Evolutionary conservation across 208 protist genomes (phyloP), one percentile per base, ranked within the genome.

Genomic region (Novymonas esmeraldas): DNA sequence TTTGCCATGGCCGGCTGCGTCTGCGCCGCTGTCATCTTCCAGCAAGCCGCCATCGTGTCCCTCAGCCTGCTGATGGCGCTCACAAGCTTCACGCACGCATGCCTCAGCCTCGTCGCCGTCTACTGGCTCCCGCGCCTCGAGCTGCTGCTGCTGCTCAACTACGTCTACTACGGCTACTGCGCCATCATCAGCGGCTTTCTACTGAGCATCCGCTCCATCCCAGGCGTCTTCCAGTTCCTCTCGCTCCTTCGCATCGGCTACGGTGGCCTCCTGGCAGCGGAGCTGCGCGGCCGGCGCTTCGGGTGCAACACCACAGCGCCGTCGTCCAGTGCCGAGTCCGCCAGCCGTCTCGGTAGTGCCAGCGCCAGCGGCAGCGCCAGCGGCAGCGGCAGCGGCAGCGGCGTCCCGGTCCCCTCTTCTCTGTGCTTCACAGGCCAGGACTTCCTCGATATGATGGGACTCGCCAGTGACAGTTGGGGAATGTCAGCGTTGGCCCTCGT

Each of bases 161-260:
- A 76, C 52, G 0, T 71, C 31, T 83, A 85, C 58, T 81, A 85
- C 62, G 76, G 52, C 39, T 85, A 85, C 70, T 83, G 79, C 61
- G 80, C 77, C 6, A 79, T 85, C 44, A 62, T 81, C 51, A 77
- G 72, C 49, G 79, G 79, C 20, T 86, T 74, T 56, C 49, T 89
- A 10, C 54, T 89, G n/a, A 81, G 65, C 51, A 22, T 82, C n/a
- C n/a, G 57, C 34, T 60, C 42, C 6, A 45, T 85, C 16, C 82
- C 82, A 4, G 10, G 41, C 11, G 39, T 82, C 9, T 73, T 88
- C 18, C 49, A 76, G 46, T 28, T 60, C 20, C 51, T 85, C 26
- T 85, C 82, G 20, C 9, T 88, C 31, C 46, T 88, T 5, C 74
- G 82, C 1, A 65, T 79, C 42, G 79, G 71, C 38, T 88, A 88